Conservation (phyloP, 805 yeast genomes). For the Teunomyces funiuensis region DNA sequence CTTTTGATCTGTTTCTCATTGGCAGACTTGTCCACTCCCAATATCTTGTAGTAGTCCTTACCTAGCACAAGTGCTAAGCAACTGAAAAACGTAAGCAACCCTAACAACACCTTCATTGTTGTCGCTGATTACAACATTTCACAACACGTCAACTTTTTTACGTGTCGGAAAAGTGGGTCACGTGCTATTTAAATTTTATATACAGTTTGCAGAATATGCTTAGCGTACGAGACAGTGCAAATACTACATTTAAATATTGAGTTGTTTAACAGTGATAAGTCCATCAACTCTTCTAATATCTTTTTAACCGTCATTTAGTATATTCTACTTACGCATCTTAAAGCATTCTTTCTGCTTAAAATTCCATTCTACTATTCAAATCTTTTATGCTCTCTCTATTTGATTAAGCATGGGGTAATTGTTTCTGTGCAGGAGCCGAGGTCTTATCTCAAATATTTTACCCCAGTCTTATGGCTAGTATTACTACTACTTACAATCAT, state of each 20-base stretch:
- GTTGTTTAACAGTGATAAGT: too few species aligned
- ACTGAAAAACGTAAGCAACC: constrained; percentile 7
- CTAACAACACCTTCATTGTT: constrained; percentile 7
- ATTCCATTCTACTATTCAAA: too few species aligned
- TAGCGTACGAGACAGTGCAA: too few species aligned
- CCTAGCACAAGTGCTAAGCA: constrained; percentile 14
- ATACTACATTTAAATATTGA: too few species aligned
- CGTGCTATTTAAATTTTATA: too few species aligned
- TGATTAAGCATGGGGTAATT: not conserved
- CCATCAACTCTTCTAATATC: too few species aligned
- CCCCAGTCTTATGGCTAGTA: constrained; percentile 1
- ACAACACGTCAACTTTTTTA: constrained; percentile 8
- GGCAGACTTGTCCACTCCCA: constrained; percentile 71
- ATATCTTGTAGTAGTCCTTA: constrained; percentile 55
- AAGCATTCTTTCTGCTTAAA: too few species aligned
- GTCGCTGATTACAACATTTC: not conserved
- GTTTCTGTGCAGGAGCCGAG: not conserved
- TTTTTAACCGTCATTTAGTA: too few species aligned
- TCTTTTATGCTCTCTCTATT: too few species aligned
- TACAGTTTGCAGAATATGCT: too few species aligned
- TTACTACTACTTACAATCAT: not conserved
- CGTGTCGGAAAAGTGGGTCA: not conserved
- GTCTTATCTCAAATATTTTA: constrained; percentile 1
- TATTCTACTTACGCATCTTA: too few species aligned
- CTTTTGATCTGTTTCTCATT: constrained; percentile 78